A percentile compares a stretch with the other conserved stretches of the same genome.
Conservation (phyloP, 202 grass and related monocot species). For the Carex arenaria region DNA sequence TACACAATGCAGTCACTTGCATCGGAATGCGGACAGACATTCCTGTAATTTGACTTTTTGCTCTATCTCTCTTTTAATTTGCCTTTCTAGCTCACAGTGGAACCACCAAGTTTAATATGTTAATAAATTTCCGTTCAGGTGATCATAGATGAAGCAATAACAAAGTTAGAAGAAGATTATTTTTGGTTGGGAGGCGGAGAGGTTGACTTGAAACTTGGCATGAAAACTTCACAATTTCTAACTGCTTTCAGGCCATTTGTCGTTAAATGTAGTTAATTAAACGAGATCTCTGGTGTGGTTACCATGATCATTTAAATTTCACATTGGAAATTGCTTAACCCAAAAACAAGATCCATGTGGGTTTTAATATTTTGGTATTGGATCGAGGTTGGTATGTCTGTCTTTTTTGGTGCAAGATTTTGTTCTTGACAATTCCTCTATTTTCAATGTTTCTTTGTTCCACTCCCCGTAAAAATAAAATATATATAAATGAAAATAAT, state of each 20-base stretch:
- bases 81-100: neutral
- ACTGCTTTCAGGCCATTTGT: constrained; percentile 72
- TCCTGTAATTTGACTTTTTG: constrained; percentile 49
- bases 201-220: constrained; percentile 86
- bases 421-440: neutral
- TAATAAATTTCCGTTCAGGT: constrained; percentile 39
- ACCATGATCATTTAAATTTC: constrained; percentile 3
- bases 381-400: constrained; percentile 61
- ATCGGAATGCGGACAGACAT: constrained; percentile 83
- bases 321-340: neutral
- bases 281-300: neutral
- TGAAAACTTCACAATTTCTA: constrained; percentile 73
- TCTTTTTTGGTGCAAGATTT: constrained; percentile 59
- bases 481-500: neutral
- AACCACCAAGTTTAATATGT: constrained; percentile 24
- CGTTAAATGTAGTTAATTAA: constrained; percentile 76
- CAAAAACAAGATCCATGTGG: neutral
- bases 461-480: neutral
- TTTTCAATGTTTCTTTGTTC: constrained; percentile 2
- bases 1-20: constrained; percentile 89
- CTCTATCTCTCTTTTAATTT: neutral
- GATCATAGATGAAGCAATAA: constrained; percentile 94
- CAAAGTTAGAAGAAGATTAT: constrained; percentile 73
- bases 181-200: constrained; percentile 94
- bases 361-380: constrained; percentile 39